A percentile compares a stretch with the other conserved stretches of the same genome.
Evolutionary conservation across 371 early-diverging fungal species (phyloP).

Genomic region (Coemansia sp.): DNA sequence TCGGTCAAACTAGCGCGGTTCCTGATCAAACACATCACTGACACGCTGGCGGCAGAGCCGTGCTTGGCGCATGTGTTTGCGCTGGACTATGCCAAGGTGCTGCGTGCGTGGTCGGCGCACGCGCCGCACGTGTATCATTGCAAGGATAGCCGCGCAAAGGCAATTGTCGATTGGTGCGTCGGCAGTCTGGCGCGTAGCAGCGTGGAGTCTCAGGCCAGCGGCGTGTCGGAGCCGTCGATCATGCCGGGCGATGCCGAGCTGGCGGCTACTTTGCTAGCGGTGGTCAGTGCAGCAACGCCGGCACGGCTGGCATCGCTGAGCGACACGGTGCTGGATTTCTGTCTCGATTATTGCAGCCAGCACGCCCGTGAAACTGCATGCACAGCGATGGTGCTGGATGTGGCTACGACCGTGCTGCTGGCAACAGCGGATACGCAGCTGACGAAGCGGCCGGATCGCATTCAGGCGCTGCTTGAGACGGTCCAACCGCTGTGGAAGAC

Average conservation of each 20-base stretch:
- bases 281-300: conserved; percentile 27
- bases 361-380: conserved; percentile 37
- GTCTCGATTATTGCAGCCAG: conserved; percentile 32
- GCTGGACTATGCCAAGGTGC: conserved; percentile 35
- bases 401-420: conserved; percentile 20
- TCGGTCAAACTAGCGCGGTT: conserved; percentile 32
- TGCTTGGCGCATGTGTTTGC: conserved; percentile 32
- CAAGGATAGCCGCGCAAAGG: conserved; percentile 19
- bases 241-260: conserved; percentile 35
- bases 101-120: conserved; percentile 44
- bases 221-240: conserved; percentile 3
- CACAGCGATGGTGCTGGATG: conserved; percentile 16
- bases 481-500: conserved; percentile 38
- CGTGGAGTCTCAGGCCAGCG: background rate
- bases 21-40: conserved; percentile 29
- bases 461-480: conserved; percentile 16
- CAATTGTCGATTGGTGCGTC: conserved; percentile 32
- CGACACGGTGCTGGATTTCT: conserved; percentile 31
- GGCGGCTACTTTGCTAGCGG: conserved; percentile 18
- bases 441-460: conserved; percentile 5
- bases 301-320: conserved; percentile 13
- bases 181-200: conserved; percentile 7
- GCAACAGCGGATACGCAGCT: conserved; percentile 18
- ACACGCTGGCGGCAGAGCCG: conserved; percentile 24
- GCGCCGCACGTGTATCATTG: conserved; percentile 38